Base-by-base conservation (phyloP, 1,284 basidiomycete species). In the Ceratobasidium sp. region DNA sequence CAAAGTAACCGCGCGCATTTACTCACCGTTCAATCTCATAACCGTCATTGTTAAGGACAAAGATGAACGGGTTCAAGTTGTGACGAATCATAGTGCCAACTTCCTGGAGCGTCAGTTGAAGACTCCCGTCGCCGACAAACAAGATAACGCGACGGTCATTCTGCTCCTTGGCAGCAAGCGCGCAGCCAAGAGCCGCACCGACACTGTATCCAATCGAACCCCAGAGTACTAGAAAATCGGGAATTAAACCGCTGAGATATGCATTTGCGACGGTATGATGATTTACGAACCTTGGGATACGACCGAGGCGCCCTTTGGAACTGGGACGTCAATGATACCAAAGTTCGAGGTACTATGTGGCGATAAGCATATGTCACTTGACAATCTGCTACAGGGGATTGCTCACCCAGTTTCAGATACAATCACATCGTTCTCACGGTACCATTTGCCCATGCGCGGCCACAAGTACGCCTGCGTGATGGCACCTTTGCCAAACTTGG, bases 41-140 rank as follows among this genome's bases (percentile, higher is more conserved):
- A 0, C 96, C 96, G 73, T 91, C 90, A 85, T 98, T 97, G 87
- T 96, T 96, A 77, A 98, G 87, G 18, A 98, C 87, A 84, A 96
- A 95, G 70, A 96, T 87, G 82, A 94, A 94, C 2, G 95, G 94
- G 76, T 88, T 92, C 46, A 96, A 83, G 7, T 87, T 88, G 75
- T 89, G 84, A 41, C 88, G 88, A 75, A 95, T 88, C 92, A 96
- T 95, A 2, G 92, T 91, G 5, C 94, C 92, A 20, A 96, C 81
- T 70, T 82, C 80, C 81, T 88, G 87, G 12, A 86, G 85, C 16
- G 85, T 82, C 23, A 89, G 82, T 80, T 88, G 87, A 87, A 93
- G 82, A 83, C 91, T 92, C 54, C 94, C 94, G 82, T 96, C 94
- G 3, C 97, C 97, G 30, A 96, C 88, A 84, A 99, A 98, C 67